These are phyloP conservation scores for Stephania japonica DNA, from an alignment of 164 flowering plant species.

Conservation along the genomic window DNA sequence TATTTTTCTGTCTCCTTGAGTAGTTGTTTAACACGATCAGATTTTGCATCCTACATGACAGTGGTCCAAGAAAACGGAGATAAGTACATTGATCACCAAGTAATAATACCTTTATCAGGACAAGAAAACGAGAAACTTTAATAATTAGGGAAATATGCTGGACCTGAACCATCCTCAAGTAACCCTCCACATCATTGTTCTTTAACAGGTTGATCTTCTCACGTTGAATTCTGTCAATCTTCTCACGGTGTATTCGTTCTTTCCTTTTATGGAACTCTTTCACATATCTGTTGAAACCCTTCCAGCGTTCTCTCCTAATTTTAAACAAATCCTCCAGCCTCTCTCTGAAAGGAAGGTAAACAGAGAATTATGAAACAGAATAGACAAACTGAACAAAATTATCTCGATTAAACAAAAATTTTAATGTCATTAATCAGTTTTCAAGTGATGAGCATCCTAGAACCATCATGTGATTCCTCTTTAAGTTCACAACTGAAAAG, in stretches of 20 bases:
- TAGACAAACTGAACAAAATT: not conserved
- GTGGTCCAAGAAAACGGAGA: conserved; percentile 1
- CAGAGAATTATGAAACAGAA: conserved; percentile 7
- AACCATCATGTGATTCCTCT: not conserved
- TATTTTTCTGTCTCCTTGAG: conserved; percentile 97
- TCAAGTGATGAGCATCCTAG: no score
- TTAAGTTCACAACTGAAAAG: not conserved
- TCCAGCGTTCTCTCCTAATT: conserved; percentile 86
- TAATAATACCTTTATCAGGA: not conserved
- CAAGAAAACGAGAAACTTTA: conserved; percentile 4
- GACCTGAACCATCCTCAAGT: conserved; percentile 98
- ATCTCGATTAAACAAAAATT: not conserved
- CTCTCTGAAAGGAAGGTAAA: conserved; percentile 49
- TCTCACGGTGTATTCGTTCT: conserved; percentile 90
- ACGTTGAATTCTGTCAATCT: conserved; percentile 95
- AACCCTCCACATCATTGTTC: conserved; percentile 98
- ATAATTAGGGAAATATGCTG: conserved; percentile 2
- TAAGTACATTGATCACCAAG: not conserved
- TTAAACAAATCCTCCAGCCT: conserved; percentile 82
- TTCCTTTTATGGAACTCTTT: conserved; percentile 96
- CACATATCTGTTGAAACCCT: conserved; percentile 78
- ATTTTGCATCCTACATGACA: conserved; percentile 79
- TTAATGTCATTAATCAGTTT: no score
- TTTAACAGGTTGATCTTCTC: conserved; percentile 93
- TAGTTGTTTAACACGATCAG: conserved; percentile 92